Percentiles rank a stretch among this genome's conserved stretches.
Conservation (phyloP, 352 stramenopile genomes). For the Phytopythium kandeliae region DNA sequence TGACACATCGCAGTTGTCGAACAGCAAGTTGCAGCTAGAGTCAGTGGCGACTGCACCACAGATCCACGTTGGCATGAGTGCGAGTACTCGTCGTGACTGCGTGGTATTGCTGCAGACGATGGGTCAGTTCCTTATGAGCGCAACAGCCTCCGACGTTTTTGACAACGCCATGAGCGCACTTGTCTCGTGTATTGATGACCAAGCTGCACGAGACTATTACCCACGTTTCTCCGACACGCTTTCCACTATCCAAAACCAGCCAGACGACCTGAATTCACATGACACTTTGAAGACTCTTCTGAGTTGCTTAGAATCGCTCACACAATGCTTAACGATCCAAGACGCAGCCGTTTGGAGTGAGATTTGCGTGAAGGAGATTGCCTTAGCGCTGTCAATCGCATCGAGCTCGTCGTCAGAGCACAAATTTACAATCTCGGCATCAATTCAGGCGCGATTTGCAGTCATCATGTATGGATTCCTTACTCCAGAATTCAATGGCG, state of each 20-base stretch:
- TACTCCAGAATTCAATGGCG: constrained; percentile 40
- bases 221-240: too few species aligned
- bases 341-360: constrained; percentile 42
- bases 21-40: neutral
- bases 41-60: neutral
- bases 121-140: neutral
- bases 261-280: too few species aligned
- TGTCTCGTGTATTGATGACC: neutral
- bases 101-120: neutral
- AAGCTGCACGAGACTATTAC: neutral
- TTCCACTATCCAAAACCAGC: too few species aligned
- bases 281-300: constrained; percentile 2
- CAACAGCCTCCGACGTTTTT: neutral
- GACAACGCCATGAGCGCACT: neutral
- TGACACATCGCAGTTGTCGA: neutral
- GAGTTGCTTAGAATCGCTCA: constrained; percentile 11
- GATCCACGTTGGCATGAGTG: neutral
- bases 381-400: constrained; percentile 28
- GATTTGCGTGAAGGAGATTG: constrained; percentile 54
- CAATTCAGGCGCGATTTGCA: constrained; percentile 33
- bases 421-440: neutral
- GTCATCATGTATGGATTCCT: constrained; percentile 47
- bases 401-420: neutral
- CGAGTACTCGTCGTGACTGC: neutral
- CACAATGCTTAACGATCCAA: constrained; percentile 18